A percentile compares a stretch with the other conserved stretches of the same genome.
Evolutionary conservation across 495 filamentous ascomycete species (phyloP).

Genomic region (Talaromyces thailandensis): DNA sequence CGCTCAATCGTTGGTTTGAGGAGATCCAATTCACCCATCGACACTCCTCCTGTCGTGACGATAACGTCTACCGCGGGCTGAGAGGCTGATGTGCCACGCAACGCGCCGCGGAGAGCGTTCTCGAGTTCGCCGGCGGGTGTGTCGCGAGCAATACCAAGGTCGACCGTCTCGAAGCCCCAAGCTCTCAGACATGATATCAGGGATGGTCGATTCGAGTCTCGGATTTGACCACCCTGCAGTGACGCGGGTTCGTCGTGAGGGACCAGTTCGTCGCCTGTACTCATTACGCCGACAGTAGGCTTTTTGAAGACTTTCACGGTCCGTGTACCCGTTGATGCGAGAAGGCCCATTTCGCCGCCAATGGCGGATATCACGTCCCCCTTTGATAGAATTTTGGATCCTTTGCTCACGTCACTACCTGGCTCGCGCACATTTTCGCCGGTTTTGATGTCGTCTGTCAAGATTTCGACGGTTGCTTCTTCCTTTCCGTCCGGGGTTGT

Average conservation of each 20-base stretch:
- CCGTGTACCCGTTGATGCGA: conserved; percentile 72
- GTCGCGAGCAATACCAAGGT: conserved; percentile 83
- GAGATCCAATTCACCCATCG: conserved; percentile 96
- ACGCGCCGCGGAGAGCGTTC: conserved; percentile 58
- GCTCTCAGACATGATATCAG: conserved; percentile 65
- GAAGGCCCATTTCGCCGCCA: conserved; percentile 83
- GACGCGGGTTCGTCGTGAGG: conserved; percentile 54
- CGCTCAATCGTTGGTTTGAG: conserved; percentile 96
- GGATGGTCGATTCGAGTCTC: conserved; percentile 86
- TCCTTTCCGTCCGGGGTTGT: conserved; percentile 73
- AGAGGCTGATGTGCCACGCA: conserved; percentile 41
- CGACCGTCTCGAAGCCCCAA: conserved; percentile 72
- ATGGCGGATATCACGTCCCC: conserved; percentile 73
- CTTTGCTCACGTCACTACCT: conserved; percentile 73
- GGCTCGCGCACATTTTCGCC: conserved; percentile 88
- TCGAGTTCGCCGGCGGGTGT: conserved; percentile 64
- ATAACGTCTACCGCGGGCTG: conserved; percentile 57
- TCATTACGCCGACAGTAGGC: conserved; percentile 78
- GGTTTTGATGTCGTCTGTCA: conserved; percentile 60
- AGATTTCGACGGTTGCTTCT: conserved; percentile 78
- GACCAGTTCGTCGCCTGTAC: conserved; percentile 92
- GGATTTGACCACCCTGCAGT: conserved; percentile 71
- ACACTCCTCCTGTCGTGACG: conserved; percentile 90
- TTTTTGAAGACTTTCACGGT: conserved; percentile 68
- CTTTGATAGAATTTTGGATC: conserved; percentile 58